phyloP scores from a whole-genome alignment of 2,329 filamentous ascomycete genomes.

The Alternaria metachromatica region DNA sequence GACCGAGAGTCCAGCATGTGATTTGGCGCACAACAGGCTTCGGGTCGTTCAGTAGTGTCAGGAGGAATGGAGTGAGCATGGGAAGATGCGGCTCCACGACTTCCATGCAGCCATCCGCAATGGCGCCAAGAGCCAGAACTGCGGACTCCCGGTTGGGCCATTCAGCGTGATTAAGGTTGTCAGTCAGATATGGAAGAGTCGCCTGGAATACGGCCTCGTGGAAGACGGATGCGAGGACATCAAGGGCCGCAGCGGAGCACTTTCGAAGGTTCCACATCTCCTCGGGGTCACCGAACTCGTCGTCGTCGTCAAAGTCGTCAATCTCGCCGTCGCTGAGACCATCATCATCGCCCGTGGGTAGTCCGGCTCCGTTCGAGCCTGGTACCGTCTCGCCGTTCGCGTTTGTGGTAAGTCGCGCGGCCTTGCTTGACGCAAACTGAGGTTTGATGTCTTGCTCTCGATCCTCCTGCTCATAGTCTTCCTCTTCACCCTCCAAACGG shows the following conservation, averaged over 20 bases:
- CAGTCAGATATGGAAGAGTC: constrained; percentile 89
- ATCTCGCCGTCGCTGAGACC: constrained; percentile 89
- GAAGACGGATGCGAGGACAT: constrained; percentile 92
- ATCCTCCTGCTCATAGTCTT: constrained; percentile 91
- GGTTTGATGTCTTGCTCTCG: constrained; percentile 90
- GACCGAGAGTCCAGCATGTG: constrained; percentile 94
- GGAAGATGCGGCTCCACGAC: constrained; percentile 90
- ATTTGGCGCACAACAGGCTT: constrained; percentile 95
- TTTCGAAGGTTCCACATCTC: constrained; percentile 95
- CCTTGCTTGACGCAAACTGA: constrained; percentile 78
- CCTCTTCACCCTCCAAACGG: constrained; percentile 76
- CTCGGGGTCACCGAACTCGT: constrained; percentile 76
- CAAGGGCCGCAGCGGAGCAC: constrained; percentile 93
- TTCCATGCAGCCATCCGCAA: constrained; percentile 92
- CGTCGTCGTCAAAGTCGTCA: constrained; percentile 75
- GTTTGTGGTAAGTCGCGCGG: constrained; percentile 64
- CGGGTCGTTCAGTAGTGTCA: constrained; percentile 80
- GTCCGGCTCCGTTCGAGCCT: constrained; percentile 56
- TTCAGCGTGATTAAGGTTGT: constrained; percentile 84
- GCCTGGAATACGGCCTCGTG: constrained; percentile 85
- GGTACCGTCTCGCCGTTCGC: constrained; percentile 50
- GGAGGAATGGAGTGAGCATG: constrained; percentile 87
- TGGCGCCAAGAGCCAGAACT: constrained; percentile 90
- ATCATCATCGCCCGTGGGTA: constrained; percentile 60
- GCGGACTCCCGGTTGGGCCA: constrained; percentile 95